Evolutionary conservation across 257 asterid species (phyloP), one percentile per base, ranked within the genome.

Genomic region (Leptodermis oblonga): DNA sequence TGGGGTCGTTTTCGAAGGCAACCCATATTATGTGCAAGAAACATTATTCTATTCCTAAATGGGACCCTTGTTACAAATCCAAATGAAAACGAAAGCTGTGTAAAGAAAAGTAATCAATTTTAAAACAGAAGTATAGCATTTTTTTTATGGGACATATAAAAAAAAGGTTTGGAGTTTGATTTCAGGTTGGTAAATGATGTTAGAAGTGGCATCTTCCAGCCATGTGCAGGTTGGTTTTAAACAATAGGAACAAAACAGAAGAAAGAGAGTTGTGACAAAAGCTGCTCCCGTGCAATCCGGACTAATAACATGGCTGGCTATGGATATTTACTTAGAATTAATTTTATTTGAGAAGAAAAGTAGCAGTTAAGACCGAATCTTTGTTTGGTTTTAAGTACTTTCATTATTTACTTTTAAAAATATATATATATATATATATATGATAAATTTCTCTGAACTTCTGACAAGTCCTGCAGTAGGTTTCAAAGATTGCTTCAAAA

Each of bases 171-270:
- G 66, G 41, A 58, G 54, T 46, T 20, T 51, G 52, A 31, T 59
- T 80, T 69, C 41, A 68, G 83, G 82, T 82, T 74, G 82, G 84
- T 76, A 67, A 73, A 78, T 75, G 75, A 82, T 73, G 78, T 48
- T 77, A 64, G 63, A 73, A 74, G 37, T 41, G 73, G 77, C 74
- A 83, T 77, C 80, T 73, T 81, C 82, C 79, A 75, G 75, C 87
- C 90, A 85, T 85, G 88, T 85, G 85, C 88, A 4, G 54, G 60
- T 18, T 65, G 67, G 77, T 58, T 51, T 84, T 70, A 72, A 74
- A 76, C 77, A 76, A 36, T 78, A 39, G 75, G 75, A 69, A 80
- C 70, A 76, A 77, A 22, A 77, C 82, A 73, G 68, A 67, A 62
- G 68, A 67, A 62, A 70, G 41, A 25, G 45, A 33, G 48, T 77